Evolutionary conservation across 495 filamentous ascomycete genomes (phyloP), one percentile per base, ranked within the genome.

Genomic region (Pseudomonodictys pantanalensis): DNA sequence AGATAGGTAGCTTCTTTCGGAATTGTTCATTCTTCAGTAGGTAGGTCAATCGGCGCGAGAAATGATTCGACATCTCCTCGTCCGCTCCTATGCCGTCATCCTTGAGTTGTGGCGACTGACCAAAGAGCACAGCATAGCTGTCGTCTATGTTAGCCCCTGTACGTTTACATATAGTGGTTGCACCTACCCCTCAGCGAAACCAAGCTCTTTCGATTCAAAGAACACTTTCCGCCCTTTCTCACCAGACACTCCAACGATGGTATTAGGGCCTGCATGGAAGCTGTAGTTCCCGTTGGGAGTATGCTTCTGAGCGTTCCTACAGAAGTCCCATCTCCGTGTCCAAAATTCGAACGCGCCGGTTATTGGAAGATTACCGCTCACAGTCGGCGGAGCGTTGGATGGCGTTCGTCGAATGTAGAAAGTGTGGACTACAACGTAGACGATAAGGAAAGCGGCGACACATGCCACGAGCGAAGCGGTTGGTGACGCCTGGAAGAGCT

Each of bases 241-340:
- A n/a, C 79, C 77, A 7, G 66, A 68, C 29, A 80, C 1, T 0
- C 66, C 72, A 4, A 80, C 62, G 26, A 81, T 44, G 2, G 67
- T 71, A 49, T 76, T 62, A 55, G 74, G 72, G 11, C 79, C 79
- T n/a, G 75, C 65, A 66, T 72, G 76, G 66, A 79, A 80, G 62
- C 72, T 77, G 65, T 78, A 79, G 60, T 75, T 74, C 25, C 77
- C 76, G 6, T 71, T 72, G 15, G 26, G 2, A 6, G 59, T 48
- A 0, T 39, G 38, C 5, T 12, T 15, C 0, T 32, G 46, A 0
- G 56, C 59, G 9, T 52, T 5, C 22, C 56, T 24, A 33, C 47
- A 57, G 56, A 68, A 70, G 35, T 68, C 69, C 64, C 65, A 66
- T 32, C 69, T 57, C 12, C 46, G 5, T 11, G 58, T 66, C 61